Evolutionary conservation across 179 eudicot species (phyloP).

Genomic region (Silene noctiflora): DNA sequence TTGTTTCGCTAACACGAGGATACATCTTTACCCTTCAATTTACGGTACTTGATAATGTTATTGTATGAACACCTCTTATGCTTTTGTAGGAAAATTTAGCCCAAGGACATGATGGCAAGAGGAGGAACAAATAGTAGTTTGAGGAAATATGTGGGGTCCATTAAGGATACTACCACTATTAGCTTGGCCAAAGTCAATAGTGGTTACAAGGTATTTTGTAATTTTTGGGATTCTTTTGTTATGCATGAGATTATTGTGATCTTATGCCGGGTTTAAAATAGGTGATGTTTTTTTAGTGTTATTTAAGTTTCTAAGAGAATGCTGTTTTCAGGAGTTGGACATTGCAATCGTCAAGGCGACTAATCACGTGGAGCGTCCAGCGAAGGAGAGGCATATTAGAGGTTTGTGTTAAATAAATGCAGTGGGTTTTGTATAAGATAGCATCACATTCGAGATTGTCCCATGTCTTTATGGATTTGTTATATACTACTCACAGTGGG

Average conservation of each 20-base stretch:
- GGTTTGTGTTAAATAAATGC: slow-evolving; percentile 38
- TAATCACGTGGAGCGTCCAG: slow-evolving; percentile 89
- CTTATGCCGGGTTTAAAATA: background rate
- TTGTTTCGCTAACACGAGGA: too few relatives aligned
- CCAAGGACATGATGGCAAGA: slow-evolving; percentile 57
- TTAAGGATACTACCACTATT: slow-evolving; percentile 89
- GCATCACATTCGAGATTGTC: too few relatives aligned
- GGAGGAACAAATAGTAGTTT: slow-evolving; percentile 77
- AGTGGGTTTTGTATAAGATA: too few relatives aligned
- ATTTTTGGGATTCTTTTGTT: background rate
- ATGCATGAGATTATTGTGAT: slow-evolving; percentile 6
- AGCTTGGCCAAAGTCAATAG: slow-evolving; percentile 94
- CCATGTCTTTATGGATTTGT: background rate
- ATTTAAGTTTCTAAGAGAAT: slow-evolving; percentile 5
- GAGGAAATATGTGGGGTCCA: slow-evolving; percentile 85
- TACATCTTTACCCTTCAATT: too few relatives aligned
- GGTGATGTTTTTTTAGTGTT: background rate
- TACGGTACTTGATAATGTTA: too few relatives aligned
- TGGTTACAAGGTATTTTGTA: slow-evolving; percentile 70
- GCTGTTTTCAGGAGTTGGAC: slow-evolving; percentile 66
- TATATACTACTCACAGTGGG: background rate
- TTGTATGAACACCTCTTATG: background rate
- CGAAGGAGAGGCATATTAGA: slow-evolving; percentile 84
- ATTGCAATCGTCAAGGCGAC: slow-evolving; percentile 93
- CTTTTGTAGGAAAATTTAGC: slow-evolving; percentile 11